Evolutionary conservation across 352 stramenopile genomes (phyloP).

Genomic region (Phytophthora kernoviae): DNA sequence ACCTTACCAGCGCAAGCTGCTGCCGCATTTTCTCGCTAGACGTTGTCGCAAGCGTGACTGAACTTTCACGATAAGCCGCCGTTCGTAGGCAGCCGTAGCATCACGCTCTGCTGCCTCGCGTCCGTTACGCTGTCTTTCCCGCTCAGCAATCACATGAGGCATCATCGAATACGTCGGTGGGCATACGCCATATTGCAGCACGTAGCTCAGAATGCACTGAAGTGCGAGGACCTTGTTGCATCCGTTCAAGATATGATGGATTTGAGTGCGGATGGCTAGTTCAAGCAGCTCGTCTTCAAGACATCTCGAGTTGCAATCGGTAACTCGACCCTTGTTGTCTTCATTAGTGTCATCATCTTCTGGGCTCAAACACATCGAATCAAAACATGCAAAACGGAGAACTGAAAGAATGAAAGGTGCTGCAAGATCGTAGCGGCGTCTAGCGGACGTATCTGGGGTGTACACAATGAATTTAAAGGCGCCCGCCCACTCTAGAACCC

Average conservation of each 20-base stretch:
- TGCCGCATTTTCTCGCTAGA: constrained; percentile 38
- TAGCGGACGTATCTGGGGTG: constrained; percentile 31
- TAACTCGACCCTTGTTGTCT: constrained; percentile 1
- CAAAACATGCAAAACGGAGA: constrained; percentile 39
- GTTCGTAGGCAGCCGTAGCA: constrained; percentile 13
- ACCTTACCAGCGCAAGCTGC: constrained; percentile 41
- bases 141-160: constrained; percentile 38
- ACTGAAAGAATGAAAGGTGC: constrained; percentile 40
- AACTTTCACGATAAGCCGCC: constrained; percentile 29
- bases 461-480: constrained; percentile 48
- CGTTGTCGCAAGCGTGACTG: constrained; percentile 42
- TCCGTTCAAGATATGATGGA: constrained; percentile 23
- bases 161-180: constrained; percentile 46
- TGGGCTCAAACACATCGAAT: constrained; percentile 15
- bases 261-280: constrained; percentile 1
- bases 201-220: constrained; percentile 43
- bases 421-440: constrained; percentile 43
- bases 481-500: constrained; percentile 38
- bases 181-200: constrained; percentile 31
- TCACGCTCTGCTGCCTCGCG: background rate
- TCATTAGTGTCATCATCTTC: constrained; percentile 3
- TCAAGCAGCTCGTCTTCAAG: background rate
- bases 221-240: constrained; percentile 25
- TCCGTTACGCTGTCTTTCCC: constrained; percentile 5
- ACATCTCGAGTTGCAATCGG: background rate